Percentiles rank a stretch among this genome's conserved stretches.
Conservation (phyloP, 139 green algal species). For the Astrephomene gubernaculifera region DNA sequence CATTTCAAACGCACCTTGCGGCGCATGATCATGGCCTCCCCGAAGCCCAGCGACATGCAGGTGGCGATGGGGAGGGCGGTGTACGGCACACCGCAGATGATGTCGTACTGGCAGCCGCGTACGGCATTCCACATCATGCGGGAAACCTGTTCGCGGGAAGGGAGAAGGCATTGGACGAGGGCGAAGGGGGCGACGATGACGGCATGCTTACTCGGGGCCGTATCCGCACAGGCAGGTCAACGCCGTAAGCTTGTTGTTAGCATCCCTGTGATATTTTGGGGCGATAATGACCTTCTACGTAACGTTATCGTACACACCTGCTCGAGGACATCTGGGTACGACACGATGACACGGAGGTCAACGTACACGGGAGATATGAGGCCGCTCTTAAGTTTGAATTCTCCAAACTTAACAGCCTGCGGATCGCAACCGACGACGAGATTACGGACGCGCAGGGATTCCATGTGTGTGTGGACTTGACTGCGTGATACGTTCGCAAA, state of each 20-base stretch:
- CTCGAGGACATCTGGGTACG: slow-evolving; percentile 95
- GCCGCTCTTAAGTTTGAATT: slow-evolving; percentile 99
- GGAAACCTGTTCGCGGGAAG: slow-evolving; percentile 78
- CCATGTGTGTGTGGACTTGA: background rate
- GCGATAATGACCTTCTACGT: too few species aligned
- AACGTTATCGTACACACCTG: slow-evolving; percentile 71
- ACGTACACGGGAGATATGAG: slow-evolving; percentile 98
- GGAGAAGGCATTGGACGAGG: too few species aligned
- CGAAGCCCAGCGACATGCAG: slow-evolving; percentile 90
- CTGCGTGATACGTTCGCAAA: too few species aligned
- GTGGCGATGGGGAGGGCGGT: slow-evolving; percentile 99
- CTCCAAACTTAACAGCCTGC: slow-evolving; percentile 98
- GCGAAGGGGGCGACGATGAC: too few species aligned
- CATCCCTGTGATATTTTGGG: too few species aligned
- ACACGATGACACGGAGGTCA: slow-evolving; percentile 98
- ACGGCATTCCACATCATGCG: slow-evolving; percentile 91
- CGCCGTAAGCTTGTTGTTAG: too few species aligned
- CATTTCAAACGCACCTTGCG: slow-evolving; percentile 50
- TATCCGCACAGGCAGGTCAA: too few species aligned
- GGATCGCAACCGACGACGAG: background rate
- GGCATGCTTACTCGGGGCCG: too few species aligned
- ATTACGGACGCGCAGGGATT: background rate
- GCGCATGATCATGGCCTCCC: slow-evolving; percentile 94
- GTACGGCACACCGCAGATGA: slow-evolving; percentile 99
- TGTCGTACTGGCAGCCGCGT: slow-evolving; percentile 84